Evolutionary conservation across 192 early-diverging fungal genomes (phyloP), one percentile per base, ranked within the genome.

Genomic region (Globomyces pollinis-pini): DNA sequence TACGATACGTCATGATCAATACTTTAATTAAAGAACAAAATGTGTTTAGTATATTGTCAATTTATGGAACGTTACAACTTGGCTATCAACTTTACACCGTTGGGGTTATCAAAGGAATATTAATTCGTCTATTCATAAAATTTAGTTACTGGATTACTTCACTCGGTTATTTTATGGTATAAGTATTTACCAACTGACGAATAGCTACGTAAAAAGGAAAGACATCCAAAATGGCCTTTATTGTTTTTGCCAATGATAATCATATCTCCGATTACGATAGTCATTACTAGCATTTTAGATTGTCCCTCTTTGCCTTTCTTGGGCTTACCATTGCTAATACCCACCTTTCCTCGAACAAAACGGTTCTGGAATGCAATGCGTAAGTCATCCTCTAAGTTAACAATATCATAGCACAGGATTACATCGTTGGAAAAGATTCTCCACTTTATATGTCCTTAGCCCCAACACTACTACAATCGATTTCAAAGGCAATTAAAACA

Each of bases 261-360:
- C 8, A 55, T 60, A 2, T 44, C 67, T 21, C 58, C 59, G n/a
- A 26, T 53, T 4, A 51, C 44, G 20, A 69, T 69, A 12, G 31
- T 69, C 12, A 4, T 69, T 20, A 56, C 56, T 24, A 60, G 57
- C 42, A 45, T 62, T 18, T 29, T 76, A 1, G 59, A 68, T 58
- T 63, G 63, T 3, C 74, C 74, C 3, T 36, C 69, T 34, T 54
- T 76, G 59, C 60, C 70, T 5, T 24, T 72, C 16, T 39, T 66
- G 3, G 71, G 70, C 36, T 32, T 73, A 1, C 74, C 74, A 2
- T 59, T 76, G 15, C 70, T 70, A 39, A 65, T 67, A 62, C 36
- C 64, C 4, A 66, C 62, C n/a, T 76, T 73, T 61, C 63, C 63
- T 8, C 45, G 74, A 29, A 64, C 74, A 1, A 36, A 60, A 35